Base-by-base conservation (phyloP, 768 basidiomycete genomes). In the Gymnopilus dilepis region DNA sequence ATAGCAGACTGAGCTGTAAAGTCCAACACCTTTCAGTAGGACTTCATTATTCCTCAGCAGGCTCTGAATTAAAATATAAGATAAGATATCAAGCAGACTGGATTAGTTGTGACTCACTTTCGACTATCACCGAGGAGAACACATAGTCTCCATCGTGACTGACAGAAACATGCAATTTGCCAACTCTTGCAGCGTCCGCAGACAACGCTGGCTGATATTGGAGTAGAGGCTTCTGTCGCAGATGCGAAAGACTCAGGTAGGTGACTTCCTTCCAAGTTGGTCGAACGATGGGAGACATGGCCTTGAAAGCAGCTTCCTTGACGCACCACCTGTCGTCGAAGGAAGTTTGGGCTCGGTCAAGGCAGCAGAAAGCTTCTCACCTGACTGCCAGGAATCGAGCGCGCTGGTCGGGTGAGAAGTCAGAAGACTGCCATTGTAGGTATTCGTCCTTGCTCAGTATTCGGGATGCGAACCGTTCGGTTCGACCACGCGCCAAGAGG, bases 221-320 rank as follows among this genome's bases (percentile, higher is more conserved):
- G 54, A 83, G 72, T 13, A 60, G 65, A 33, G 82, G 79, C 60
- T 81, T 82, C 30, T 64, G 60, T 31, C 73, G 73, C 28, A 65
- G 64, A 30, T 69, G 61, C 12, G 67, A 59, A 41, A 76, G 52
- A 37, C 77, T 69, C 38, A 72, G 69, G 54, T 82, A 91, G 6
- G 82, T 82, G 61, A 94, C 72, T 24, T 94, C 85, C 68, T 92
- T 91, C 94, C 93, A 95, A 6, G 83, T 85, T 17, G 90, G 85
- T 31, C 69, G 77, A 41, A 82, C 69, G 19, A 60, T 30, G 0
- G 92, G 92, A 70, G 86, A 92, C 60, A 94, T 69, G 0, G 93
- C 94, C 70, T 95, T 95, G 77, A 94, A 95, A 0, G 88, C 86
- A 0, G 94, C 91, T 73, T 95, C 94, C 67, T 95, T 95, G 19